A percentile compares a stretch with the other conserved stretches of the same genome.
These are phyloP conservation scores for Leishmania tropica DNA, from an alignment of 208 protist species.

Conservation along the genomic window DNA sequence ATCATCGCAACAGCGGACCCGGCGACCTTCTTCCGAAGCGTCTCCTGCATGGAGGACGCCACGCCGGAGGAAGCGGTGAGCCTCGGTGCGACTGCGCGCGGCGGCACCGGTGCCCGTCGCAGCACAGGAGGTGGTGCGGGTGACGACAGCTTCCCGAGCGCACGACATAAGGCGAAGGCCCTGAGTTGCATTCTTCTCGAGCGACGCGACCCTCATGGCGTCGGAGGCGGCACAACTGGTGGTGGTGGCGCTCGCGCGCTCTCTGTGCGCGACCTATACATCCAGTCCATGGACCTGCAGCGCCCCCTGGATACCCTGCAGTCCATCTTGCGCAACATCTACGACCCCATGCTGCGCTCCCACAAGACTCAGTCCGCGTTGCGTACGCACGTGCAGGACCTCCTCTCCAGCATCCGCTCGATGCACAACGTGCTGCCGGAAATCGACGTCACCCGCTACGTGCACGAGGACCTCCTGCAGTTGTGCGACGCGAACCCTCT, in stretches of 20 bases:
- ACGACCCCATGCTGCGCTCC: conserved; percentile 65
- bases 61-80: conserved; percentile 8
- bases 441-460: conserved; percentile 71
- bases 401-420: conserved; percentile 70
- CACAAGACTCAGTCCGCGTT: conserved; percentile 49
- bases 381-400: conserved; percentile 69
- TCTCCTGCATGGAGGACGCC: conserved; percentile 10
- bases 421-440: conserved; percentile 56
- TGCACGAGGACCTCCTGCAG: conserved; percentile 68
- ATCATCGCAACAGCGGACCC: conserved; percentile 49
- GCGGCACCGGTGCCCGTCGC: background rate
- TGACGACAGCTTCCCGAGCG: background rate
- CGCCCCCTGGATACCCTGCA: conserved; percentile 69
- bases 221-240: too few relatives aligned
- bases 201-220: conserved; percentile 4
- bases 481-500: conserved; percentile 69
- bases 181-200: conserved; percentile 34
- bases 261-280: conserved; percentile 56
- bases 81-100: background rate
- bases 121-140: background rate
- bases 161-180: conserved; percentile 10
- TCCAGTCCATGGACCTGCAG: conserved; percentile 68
- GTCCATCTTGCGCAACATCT: conserved; percentile 60
- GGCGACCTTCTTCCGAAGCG: conserved; percentile 27
- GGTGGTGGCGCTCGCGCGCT: conserved; percentile 13